Evolutionary conservation across 805 yeast species (phyloP).

Genomic region (Candida palmyrensis): DNA sequence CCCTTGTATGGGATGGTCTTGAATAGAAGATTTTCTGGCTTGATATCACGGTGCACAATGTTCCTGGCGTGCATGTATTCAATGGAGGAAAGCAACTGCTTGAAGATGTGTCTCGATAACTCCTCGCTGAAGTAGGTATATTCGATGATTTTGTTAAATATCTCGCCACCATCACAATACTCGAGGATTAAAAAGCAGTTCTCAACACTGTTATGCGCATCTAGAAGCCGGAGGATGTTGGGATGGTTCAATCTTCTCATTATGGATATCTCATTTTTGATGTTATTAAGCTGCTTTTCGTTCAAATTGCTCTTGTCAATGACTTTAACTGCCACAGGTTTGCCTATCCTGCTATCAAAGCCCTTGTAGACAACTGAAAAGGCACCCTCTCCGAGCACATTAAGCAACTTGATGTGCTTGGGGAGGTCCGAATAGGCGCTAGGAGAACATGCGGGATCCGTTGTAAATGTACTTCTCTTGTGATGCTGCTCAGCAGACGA

Average conservation of each 20-base stretch:
- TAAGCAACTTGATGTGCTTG: constrained; percentile 22
- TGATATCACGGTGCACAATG: constrained; percentile 75
- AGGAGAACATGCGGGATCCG: not conserved
- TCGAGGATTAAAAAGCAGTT: constrained; percentile 65
- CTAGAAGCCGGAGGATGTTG: constrained; percentile 53
- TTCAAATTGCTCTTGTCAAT: constrained; percentile 58
- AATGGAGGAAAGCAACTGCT: constrained; percentile 67
- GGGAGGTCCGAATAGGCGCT: constrained; percentile 22
- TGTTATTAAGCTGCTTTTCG: constrained; percentile 47
- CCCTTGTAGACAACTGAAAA: constrained; percentile 84
- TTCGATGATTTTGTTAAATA: constrained; percentile 74
- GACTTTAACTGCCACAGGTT: constrained; percentile 66
- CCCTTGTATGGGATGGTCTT: constrained; percentile 47
- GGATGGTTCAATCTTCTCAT: constrained; percentile 62
- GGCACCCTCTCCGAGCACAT: constrained; percentile 75
- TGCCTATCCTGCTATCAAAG: constrained; percentile 35
- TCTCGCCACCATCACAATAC: constrained; percentile 72
- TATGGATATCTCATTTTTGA: constrained; percentile 66
- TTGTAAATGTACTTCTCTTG: not conserved
- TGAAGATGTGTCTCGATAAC: constrained; percentile 64
- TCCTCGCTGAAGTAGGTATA: constrained; percentile 73
- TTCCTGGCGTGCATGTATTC: constrained; percentile 63
- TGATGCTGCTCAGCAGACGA: constrained; percentile 1
- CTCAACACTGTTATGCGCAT: constrained; percentile 45
- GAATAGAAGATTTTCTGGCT: constrained; percentile 73